Base-by-base conservation (phyloP, 495 filamentous ascomycete species). In the Penicillium daleae region DNA sequence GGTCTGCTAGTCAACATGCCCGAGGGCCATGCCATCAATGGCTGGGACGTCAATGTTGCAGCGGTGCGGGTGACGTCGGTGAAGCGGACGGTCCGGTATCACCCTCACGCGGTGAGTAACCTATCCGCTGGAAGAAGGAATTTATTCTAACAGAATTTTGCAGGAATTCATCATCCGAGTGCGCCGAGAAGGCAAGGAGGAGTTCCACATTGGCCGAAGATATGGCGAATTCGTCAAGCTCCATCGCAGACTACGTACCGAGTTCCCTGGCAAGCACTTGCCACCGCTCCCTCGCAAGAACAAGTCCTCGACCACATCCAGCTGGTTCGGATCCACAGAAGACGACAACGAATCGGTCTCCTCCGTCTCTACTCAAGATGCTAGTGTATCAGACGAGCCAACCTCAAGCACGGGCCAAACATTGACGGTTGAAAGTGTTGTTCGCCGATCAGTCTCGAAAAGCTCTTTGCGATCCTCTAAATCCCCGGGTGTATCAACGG, bases 1-100 rank as follows among this genome's bases (percentile, higher is more conserved):
- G 96, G 96, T 0, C 78, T 99, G 53, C 76, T 96, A 9, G 83
- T 90, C 22, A 94, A 94, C 52, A 80, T 92, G 66, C 96, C 95
- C 0, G 92, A 97, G 73, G 96, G 95, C 0, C 86, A 97, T 76
- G 86, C 88, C 58, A 89, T 96, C 52, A 91, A 99, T 76, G 93
- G 92, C 8, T 98, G 95, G 95, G 93, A 97, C 75, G 87, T 98
- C 62, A 99, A 99, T 78, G 90, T 99, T 56, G 93, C 93, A 19
- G 92, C 89, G 27, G 95, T 99, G 50, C 85, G 93, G 51, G 89
- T 90, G 2, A 90, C 85, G 5, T 87, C 84, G 22, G 80, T 92
- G 37, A 95, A 94, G 83, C 87, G 93, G 70, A 96, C 93, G 37
- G 85, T 98, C 32, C 81, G 95, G 53, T 87, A 94, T 67, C 96